Conservation (phyloP, 164 flowering plant species). For the Annona cherimola region DNA sequence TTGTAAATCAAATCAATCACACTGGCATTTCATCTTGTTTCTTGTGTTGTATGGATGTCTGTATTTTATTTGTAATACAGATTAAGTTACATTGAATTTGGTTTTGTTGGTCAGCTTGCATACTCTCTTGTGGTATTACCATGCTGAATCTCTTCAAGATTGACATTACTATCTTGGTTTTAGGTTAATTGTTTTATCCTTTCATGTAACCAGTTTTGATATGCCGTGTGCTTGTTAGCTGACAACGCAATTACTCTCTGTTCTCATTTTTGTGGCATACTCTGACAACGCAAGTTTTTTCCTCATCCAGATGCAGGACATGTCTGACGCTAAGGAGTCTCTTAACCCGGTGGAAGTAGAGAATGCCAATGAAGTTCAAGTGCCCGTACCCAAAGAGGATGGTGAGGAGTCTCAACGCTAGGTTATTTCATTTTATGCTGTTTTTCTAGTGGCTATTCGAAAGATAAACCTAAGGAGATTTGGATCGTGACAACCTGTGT, state of each 20-base stretch:
- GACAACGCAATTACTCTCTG: too few relatives aligned
- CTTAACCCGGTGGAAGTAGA: background rate
- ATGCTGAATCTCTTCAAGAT: background rate
- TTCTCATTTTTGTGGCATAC: background rate
- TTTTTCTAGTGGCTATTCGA: background rate
- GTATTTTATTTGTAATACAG: too few relatives aligned
- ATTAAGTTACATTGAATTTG: too few relatives aligned
- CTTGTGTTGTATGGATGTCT: too few relatives aligned
- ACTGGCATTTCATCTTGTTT: background rate
- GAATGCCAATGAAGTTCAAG: background rate
- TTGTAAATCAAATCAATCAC: background rate
- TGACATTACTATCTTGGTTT: background rate
- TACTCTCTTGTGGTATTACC: too few relatives aligned
- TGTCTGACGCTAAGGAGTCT: background rate
- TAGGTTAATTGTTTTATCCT: background rate
- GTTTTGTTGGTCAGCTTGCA: background rate
- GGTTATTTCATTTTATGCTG: background rate
- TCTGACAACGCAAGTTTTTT: background rate
- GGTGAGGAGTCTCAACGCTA: conserved; percentile 1
- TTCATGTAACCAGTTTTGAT: background rate
- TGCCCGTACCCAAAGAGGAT: background rate
- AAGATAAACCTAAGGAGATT: background rate
- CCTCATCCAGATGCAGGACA: conserved; percentile 4
- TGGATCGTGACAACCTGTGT: too few relatives aligned
- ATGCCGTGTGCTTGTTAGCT: too few relatives aligned